These are phyloP conservation scores for Sclerotinia subarctica DNA, from an alignment of 2,329 filamentous ascomycete genomes.

Conservation along the genomic window DNA sequence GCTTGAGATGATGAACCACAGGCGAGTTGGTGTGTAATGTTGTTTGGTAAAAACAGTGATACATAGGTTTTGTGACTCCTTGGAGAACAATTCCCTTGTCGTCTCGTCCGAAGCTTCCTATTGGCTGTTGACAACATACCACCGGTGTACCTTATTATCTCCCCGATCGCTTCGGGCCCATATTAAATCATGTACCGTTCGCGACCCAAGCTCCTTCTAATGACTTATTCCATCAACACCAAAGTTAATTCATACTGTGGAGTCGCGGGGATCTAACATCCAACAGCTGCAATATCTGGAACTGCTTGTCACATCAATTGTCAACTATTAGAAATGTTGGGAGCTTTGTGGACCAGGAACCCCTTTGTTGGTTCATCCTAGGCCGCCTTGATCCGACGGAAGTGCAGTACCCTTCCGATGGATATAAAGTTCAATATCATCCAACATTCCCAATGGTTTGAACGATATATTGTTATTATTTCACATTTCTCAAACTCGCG, in stretches of 20 bases:
- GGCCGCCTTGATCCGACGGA: not conserved
- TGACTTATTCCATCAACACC: not conserved
- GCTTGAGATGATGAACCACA: not conserved
- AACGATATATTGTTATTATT: not conserved
- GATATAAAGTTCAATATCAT: not conserved
- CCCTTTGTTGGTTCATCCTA: not conserved
- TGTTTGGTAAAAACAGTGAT: no score
- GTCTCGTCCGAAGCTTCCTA: not conserved
- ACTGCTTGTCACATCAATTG: not conserved
- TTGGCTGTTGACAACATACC: not conserved
- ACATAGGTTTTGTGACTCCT: no score
- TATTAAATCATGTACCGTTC: not conserved
- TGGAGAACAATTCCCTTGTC: no score
- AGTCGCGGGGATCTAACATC: not conserved
- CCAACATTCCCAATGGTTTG: not conserved
- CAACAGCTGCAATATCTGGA: not conserved
- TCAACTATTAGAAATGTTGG: not conserved
- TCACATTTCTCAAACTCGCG: not conserved
- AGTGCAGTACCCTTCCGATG: constrained; percentile 13
- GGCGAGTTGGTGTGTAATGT: no score
- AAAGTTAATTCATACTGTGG: not conserved
- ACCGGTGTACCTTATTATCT: not conserved
- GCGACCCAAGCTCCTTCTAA: not conserved
- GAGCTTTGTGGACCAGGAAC: not conserved
- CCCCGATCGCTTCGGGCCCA: not conserved